These are phyloP conservation scores for Stentor coeruleus DNA, from an alignment of 73 alveolate genomes.

Conservation along the genomic window DNA sequence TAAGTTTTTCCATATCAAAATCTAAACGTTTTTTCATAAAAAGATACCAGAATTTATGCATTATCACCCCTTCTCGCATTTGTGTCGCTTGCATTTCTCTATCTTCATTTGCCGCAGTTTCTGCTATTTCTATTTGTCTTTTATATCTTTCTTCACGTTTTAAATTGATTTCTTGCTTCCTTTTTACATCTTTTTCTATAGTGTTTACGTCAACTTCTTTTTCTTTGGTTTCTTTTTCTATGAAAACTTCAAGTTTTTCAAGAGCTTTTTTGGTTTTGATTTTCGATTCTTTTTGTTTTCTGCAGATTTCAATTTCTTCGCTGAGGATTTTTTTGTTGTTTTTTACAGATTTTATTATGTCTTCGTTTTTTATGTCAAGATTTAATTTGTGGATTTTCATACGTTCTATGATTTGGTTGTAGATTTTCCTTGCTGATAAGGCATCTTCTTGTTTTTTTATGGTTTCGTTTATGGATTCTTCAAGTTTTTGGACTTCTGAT, in stretches of 20 bases:
- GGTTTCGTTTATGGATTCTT: conserved; percentile 36
- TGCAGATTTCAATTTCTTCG: conserved; percentile 32
- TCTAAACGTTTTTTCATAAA: conserved; percentile 61
- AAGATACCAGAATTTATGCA: conserved; percentile 50
- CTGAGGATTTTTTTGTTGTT: conserved; percentile 29
- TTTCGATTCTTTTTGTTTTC: conserved; percentile 49
- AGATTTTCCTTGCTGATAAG: conserved; percentile 28
- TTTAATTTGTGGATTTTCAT: conserved; percentile 52
- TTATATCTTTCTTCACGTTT: conserved; percentile 51
- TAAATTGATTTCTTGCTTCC: conserved; percentile 46
- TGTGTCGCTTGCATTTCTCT: conserved; percentile 52
- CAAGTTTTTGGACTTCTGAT: conserved; percentile 30
- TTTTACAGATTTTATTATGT: conserved; percentile 42
- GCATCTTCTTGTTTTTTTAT: conserved; percentile 47
- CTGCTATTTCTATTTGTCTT: conserved; percentile 60
- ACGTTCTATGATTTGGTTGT: conserved; percentile 51
- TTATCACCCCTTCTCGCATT: conserved; percentile 52
- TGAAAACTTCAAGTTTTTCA: neutral
- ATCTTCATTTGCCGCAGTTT: conserved; percentile 69
- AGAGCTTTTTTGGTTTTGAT: conserved; percentile 36
- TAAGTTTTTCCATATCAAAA: conserved; percentile 56
- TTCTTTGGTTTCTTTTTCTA: conserved; percentile 44
- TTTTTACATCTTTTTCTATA: conserved; percentile 42
- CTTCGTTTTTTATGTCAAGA: conserved; percentile 35
- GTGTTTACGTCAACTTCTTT: conserved; percentile 39